Evolutionary conservation across 2,329 filamentous ascomycete species (phyloP), one percentile per base, ranked within the genome.

Genomic region (Colletotrichum liaoningense): DNA sequence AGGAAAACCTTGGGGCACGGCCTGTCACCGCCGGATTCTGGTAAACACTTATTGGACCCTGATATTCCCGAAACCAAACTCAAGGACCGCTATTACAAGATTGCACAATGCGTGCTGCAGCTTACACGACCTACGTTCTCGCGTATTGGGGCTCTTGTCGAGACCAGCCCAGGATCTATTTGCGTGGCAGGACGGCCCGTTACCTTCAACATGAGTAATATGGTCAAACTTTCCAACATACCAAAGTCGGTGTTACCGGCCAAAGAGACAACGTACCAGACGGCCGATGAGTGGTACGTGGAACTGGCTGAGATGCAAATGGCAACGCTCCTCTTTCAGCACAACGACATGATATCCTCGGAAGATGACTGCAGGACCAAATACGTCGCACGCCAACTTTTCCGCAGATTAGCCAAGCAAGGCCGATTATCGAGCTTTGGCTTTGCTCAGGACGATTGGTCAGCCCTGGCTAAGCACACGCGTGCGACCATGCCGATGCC

Each of bases 121-220:
- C 77, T 88, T 1, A 81, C 78, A 2, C 75, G 35, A 6, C 73
- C 77, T 1, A 79, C 76, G 0, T 84, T 87, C 26, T 49, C 79
- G 22, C 76, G 76, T 24, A 86, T 88, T n/a, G 85, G 84, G 8
- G 82, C 80, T 22, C 76, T 87, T 0, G 63, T 74, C 38, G 75
- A 83, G 63, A 55, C 74, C 0, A 71, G 76, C 3, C 67, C 77
- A 8, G 76, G 77, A 8, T 75, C 30, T 3, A 81, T 79, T 76
- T 66, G 76, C 35, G 79, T 83, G 4, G 73, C 57, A 8, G 75
- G 77, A 30, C 77, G 83, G n/a, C 84, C 84, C 2, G 68, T 87
- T 3, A 84, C 82, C 2, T 78, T 81, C 1, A 84, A 84, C 67
- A 86, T 87, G 83, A 86, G 81, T 65, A 80, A 84, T 22, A 78